Base-by-base conservation (phyloP, 176 grass and related monocot species). In the Oryza meyeriana region DNA sequence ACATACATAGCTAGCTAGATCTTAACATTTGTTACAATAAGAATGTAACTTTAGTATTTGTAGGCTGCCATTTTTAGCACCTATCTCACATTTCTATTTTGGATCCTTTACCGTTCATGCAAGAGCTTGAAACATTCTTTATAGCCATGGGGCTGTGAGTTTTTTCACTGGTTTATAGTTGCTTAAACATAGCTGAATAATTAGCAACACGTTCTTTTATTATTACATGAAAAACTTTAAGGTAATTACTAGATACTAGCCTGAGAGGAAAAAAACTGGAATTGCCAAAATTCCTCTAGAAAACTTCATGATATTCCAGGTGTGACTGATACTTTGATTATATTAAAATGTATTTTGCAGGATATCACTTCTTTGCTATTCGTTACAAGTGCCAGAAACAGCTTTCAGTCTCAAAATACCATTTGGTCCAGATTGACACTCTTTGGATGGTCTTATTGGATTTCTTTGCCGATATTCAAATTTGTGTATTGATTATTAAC, bases 21-120 rank as follows among this genome's bases (percentile, higher is more conserved):
- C 13, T 63, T 85, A n/a, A 17, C 64, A 80, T 84, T 65, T 76
- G 1, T 31, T 75, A 69, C 38, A 75, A 64, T 9, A 80, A 64
- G 61, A 64, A 68, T 55, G 22, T 59, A 58, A 25, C 8, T 59
- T 18, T 22, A 79, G 12, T 5, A 69, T 81, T 70, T 85, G 12
- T 77, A 64, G 52, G 55, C 71, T 81, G 41, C 65, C 65, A 81
- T 85, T 76, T 75, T 64, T 81, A 64, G 71, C 31, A 89, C 63
- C 50, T 31, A 81, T 52, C 29, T 71, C 57, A 64, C 64, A 65
- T 81, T 68, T 84, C 11, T 40, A 74, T 42, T 76, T 20, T 77
- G 40, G 41, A 64, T 35, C 16, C 28, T 5, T 10, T 64, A 71
- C 20, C 44, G 5, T 25, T 72, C 31, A 2, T 2, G 72, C 71